A percentile compares a stretch with the other conserved stretches of the same genome.
Evolutionary conservation across 768 basidiomycete genomes (phyloP).

Genomic region (Rhizopogon salebrosus): DNA sequence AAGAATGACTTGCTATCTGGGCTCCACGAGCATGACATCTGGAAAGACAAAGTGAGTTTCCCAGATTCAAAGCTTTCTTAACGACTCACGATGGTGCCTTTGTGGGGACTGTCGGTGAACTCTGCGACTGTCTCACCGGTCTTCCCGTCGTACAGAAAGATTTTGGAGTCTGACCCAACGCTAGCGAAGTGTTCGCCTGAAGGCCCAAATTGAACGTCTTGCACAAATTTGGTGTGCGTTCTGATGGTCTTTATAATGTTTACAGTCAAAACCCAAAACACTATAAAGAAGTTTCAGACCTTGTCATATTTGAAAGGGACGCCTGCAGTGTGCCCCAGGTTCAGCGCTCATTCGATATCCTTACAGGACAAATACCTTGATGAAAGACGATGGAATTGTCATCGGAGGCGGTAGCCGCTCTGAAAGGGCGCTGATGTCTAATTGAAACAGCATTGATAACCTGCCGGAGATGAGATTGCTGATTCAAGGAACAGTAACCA

Average conservation of each 20-base stretch:
- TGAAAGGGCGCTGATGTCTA: constrained; percentile 83
- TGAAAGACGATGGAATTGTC: constrained; percentile 80
- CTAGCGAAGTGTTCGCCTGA: constrained; percentile 83
- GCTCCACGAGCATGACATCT: constrained; percentile 82
- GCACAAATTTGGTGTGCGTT: constrained; percentile 88
- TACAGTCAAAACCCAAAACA: not conserved
- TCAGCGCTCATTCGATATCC: not conserved
- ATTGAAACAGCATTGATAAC: constrained; percentile 86
- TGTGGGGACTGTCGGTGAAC: constrained; percentile 62
- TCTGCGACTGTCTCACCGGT: constrained; percentile 75
- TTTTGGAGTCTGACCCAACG: constrained; percentile 83
- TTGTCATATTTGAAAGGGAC: constrained; percentile 89
- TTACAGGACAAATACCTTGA: constrained; percentile 43
- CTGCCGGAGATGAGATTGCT: constrained; percentile 29
- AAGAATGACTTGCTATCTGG: constrained; percentile 64
- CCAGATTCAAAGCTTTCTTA: too few species aligned
- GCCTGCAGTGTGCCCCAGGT: constrained; percentile 33
- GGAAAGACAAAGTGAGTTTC: not conserved
- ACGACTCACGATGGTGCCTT: constrained; percentile 65
- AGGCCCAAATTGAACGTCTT: constrained; percentile 80
- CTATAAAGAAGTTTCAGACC: constrained; percentile 29
- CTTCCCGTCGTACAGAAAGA: constrained; percentile 89
- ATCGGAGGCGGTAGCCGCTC: constrained; percentile 85
- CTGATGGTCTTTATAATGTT: constrained; percentile 60
- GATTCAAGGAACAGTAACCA: not conserved